Evolutionary conservation across 257 asterid genomes (phyloP), one percentile per base, ranked within the genome.

Genomic region (Haberlea rhodopensis): DNA sequence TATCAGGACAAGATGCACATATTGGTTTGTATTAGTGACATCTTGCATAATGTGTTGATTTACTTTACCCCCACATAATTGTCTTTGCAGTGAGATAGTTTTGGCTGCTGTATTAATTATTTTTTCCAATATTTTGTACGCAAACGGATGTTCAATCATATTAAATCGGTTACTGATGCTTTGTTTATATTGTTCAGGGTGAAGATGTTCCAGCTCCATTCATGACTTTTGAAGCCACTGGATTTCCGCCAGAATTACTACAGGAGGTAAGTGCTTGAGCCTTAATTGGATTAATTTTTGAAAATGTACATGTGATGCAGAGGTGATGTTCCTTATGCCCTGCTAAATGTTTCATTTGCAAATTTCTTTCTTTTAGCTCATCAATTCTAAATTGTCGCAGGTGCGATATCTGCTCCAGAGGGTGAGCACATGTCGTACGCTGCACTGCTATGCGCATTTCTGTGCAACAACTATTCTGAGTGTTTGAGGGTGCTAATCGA

Each of bases 361-460:
- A 82, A 76, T 70, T 45, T 78, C 69, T 29, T 71, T 60, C 77
- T 77, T 80, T 79, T 69, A 80, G 87, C 94, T 94, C 82, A 84
- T 90, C 65, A 76, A 76, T 82, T 87, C 62, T 87, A 82, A 79
- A 88, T 90, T 90, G 89, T 87, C 96, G 98, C 97, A 89, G 97
- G 95, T 91, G 98, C 98, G 98, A 91, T 91, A 91, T 91, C 90
- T 91, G 98, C 98, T 91, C 98, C 98, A 63, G 82, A 76, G 95
- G 95, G 78, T 96, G 98, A 91, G 98, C 98, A 91, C 94, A 87
- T 91, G 98, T 91, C 98, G 96, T 91, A 89, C 99, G 95, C 97
- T 90, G 99, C 95, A 78, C 78, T 94, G 97, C 91, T 75, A 80
- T 84, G 95, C 84, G 81, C 95, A 87, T 89, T 79, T 78, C 81